Conservation (phyloP, 352 stramenopile genomes). For the Globisporangium ultimum region DNA sequence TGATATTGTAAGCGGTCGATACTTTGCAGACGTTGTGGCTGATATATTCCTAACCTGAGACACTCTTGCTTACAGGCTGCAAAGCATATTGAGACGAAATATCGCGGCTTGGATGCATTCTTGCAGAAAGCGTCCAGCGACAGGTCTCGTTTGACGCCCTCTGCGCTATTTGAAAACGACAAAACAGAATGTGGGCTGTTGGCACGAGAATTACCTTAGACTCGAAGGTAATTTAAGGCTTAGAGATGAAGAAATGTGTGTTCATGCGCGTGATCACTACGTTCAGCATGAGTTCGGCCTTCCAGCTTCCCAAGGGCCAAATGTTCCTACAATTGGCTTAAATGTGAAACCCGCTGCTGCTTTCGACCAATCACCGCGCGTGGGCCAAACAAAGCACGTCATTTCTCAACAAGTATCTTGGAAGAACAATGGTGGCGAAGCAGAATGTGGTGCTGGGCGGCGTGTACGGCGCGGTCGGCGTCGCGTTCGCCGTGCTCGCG, state of each 20-base stretch:
- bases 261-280: neutral
- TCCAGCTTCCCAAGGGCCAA: too few relatives aligned
- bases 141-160: neutral
- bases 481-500: slow-evolving; percentile 28
- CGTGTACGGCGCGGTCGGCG: slow-evolving; percentile 31
- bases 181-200: neutral
- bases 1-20: too few relatives aligned
- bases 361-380: neutral
- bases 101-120: slow-evolving; percentile 12
- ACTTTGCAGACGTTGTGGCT: neutral
- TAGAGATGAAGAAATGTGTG: too few relatives aligned
- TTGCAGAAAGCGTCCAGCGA: slow-evolving; percentile 2
- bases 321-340: too few relatives aligned
- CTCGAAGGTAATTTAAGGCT: too few relatives aligned
- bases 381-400: neutral
- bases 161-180: neutral
- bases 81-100: slow-evolving; percentile 12
- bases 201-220: neutral
- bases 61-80: neutral
- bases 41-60: neutral
- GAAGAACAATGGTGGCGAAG: slow-evolving; percentile 10
- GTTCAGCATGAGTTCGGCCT: too few relatives aligned
- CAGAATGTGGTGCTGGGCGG: slow-evolving; percentile 26
- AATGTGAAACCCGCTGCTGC: too few relatives aligned
- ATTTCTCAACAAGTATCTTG: neutral